A percentile compares a stretch with the other conserved stretches of the same genome.
Evolutionary conservation across 192 early-diverging fungal species (phyloP).

Genomic region (Thamnidium elegans): DNA sequence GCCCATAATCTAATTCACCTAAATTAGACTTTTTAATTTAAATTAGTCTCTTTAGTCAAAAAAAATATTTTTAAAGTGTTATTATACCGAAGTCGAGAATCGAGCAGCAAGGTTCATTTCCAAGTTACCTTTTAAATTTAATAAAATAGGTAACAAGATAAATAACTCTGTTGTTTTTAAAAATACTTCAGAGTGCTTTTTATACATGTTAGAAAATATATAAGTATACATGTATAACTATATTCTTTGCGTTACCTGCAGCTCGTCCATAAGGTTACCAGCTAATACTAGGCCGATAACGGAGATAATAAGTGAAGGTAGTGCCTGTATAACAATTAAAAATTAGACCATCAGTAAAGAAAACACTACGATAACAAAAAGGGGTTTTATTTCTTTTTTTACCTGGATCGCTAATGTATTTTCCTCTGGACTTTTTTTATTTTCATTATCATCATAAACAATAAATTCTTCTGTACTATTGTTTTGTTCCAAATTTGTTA

Average conservation of each 20-base stretch:
- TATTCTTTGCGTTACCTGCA: slow-evolving; percentile 22
- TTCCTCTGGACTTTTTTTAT: too few relatives aligned
- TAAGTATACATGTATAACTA: too few relatives aligned
- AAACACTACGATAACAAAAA: too few relatives aligned
- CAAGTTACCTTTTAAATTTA: slow-evolving; percentile 88
- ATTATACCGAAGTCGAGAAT: slow-evolving; percentile 69
- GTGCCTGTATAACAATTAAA: slow-evolving; percentile 34
- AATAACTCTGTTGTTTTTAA: slow-evolving; percentile 65
- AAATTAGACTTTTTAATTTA: slow-evolving; percentile 49
- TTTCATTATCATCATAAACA: too few relatives aligned
- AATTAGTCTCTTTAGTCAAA: neutral
- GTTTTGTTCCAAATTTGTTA: too few relatives aligned
- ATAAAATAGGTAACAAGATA: slow-evolving; percentile 76
- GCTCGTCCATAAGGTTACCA: slow-evolving; percentile 62
- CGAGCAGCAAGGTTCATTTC: slow-evolving; percentile 86
- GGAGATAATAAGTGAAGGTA: slow-evolving; percentile 65
- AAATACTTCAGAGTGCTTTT: slow-evolving; percentile 67
- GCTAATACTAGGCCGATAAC: slow-evolving; percentile 67
- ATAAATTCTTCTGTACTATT: too few relatives aligned
- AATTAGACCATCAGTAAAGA: too few relatives aligned
- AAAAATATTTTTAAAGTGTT: neutral
- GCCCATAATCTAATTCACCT: slow-evolving; percentile 55
- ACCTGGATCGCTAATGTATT: too few relatives aligned
- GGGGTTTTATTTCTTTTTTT: too few relatives aligned
- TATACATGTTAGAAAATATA: too few relatives aligned